Base-by-base conservation (phyloP, 164 flowering plant species). In the Sedum album region DNA sequence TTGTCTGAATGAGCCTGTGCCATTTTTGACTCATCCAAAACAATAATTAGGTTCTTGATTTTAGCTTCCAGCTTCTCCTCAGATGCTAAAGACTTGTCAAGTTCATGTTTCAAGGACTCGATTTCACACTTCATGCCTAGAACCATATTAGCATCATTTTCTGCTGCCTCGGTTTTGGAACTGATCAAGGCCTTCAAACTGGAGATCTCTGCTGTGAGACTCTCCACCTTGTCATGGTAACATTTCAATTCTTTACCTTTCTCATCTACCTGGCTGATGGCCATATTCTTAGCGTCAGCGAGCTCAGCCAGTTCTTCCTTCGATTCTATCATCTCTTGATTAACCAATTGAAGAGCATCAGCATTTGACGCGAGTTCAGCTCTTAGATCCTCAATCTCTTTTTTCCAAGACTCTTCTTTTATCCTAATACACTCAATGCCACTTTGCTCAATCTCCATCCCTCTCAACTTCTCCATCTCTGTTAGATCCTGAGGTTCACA, bases 391-490 rank as follows among this genome's bases (percentile, higher is more conserved):
- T 91, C 95, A 13, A 93, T 67, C 72, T 88, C 95, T 72, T 81
- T 86, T 79, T 78, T 70, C 91, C 91, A 84, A 68, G 84, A 88
- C 23, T 83, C 91, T 73, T 93, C 90, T 74, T 79, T 88, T 76
- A 81, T 88, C 69, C 88, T 88, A 57, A 87, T 76, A 5, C 86
- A 81, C 72, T 91, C 97, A 70, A 93, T 86, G 26, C 87, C 91
- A 0, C 81, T 85, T 72, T 88, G 96, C 73, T 93, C 96, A 81
- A 89, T 66, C 72, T 89, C 98, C 69, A 82, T 82, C 23, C 97
- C 91, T 17, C 96, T 86, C 70, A 93, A 91, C 74, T 86, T 93
- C 77, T 91, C 97, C 57, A 89, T 85, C 80, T 93, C 97, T 53
- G n/a, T n/a, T n/a, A n/a, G n/a, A n/a, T n/a, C n/a, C n/a, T n/a